Evolutionary conservation across 2,329 filamentous ascomycete species (phyloP).

Genomic region (Fusarium clavum): DNA sequence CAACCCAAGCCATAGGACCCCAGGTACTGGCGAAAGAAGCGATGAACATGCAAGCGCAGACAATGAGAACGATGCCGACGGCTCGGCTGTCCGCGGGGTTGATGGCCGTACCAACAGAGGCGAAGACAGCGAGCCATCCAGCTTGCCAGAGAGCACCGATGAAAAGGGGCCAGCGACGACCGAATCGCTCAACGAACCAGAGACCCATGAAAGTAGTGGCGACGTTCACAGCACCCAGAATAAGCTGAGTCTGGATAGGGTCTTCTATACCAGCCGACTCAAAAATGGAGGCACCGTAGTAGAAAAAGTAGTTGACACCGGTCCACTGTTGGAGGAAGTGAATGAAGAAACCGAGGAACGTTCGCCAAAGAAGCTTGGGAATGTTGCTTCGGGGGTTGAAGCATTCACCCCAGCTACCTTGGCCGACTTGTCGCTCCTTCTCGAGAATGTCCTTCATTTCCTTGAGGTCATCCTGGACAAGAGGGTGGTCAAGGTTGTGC

Average conservation of each 20-base stretch:
- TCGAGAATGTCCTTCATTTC: constrained; percentile 64
- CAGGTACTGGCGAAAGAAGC: constrained; percentile 76
- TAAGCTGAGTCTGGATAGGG: constrained; percentile 75
- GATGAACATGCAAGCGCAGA: constrained; percentile 80
- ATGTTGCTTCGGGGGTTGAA: constrained; percentile 65
- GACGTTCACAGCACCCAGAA: constrained; percentile 76
- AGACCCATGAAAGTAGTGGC: constrained; percentile 74
- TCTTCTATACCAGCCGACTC: constrained; percentile 73
- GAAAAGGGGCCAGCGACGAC: constrained; percentile 75
- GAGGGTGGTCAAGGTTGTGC: constrained; percentile 56
- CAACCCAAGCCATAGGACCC: constrained; percentile 77
- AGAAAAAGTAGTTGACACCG: constrained; percentile 70
- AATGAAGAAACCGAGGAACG: constrained; percentile 70
- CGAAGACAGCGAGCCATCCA: constrained; percentile 73
- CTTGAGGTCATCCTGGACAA: constrained; percentile 64
- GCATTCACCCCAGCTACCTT: constrained; percentile 68
- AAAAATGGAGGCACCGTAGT: constrained; percentile 77
- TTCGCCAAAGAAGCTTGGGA: constrained; percentile 72
- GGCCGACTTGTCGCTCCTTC: constrained; percentile 58
- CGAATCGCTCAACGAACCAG: constrained; percentile 75
- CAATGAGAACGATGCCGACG: constrained; percentile 76
- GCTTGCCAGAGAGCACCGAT: constrained; percentile 76
- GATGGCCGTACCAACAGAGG: constrained; percentile 63
- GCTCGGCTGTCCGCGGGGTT: constrained; percentile 57
- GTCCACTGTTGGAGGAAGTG: constrained; percentile 78